Conservation (phyloP, 768 basidiomycete genomes). For the Auriscalpium vulgare region DNA sequence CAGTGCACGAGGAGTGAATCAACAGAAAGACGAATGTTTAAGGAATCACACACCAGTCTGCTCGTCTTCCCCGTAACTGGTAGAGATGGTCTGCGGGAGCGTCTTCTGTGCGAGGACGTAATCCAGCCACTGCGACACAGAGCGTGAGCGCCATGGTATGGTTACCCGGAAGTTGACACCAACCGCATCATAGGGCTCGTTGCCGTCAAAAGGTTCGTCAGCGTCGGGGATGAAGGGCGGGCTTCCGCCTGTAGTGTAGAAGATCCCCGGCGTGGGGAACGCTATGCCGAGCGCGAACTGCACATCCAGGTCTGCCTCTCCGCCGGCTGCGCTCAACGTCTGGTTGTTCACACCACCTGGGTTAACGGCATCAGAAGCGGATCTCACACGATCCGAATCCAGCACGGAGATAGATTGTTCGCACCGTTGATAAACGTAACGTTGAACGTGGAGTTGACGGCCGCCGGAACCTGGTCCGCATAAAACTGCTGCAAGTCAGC, state of each 20-base stretch:
- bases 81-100: constrained; percentile 56
- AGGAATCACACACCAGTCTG: constrained; percentile 41
- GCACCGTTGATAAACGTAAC: constrained; percentile 48
- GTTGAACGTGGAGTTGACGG: constrained; percentile 36
- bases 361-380: background rate
- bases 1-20: background rate
- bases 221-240: constrained; percentile 50
- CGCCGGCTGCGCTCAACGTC: constrained; percentile 40
- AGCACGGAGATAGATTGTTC: background rate
- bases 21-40: constrained; percentile 31
- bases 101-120: constrained; percentile 39
- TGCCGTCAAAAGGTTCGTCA: constrained; percentile 30
- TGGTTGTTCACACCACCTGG: constrained; percentile 54
- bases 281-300: constrained; percentile 65
- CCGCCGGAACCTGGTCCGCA: constrained; percentile 20
- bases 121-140: constrained; percentile 48
- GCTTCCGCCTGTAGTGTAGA: constrained; percentile 54
- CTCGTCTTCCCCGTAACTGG: constrained; percentile 67
- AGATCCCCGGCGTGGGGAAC: constrained; percentile 50
- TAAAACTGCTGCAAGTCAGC: constrained; percentile 30
- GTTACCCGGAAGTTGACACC: constrained; percentile 8
- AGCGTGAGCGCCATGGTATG: background rate
- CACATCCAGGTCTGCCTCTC: constrained; percentile 60
- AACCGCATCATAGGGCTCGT: constrained; percentile 42
- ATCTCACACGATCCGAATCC: background rate